Conservation (phyloP, 2,329 filamentous ascomycete genomes). For the Alternaria gansuensis region DNA sequence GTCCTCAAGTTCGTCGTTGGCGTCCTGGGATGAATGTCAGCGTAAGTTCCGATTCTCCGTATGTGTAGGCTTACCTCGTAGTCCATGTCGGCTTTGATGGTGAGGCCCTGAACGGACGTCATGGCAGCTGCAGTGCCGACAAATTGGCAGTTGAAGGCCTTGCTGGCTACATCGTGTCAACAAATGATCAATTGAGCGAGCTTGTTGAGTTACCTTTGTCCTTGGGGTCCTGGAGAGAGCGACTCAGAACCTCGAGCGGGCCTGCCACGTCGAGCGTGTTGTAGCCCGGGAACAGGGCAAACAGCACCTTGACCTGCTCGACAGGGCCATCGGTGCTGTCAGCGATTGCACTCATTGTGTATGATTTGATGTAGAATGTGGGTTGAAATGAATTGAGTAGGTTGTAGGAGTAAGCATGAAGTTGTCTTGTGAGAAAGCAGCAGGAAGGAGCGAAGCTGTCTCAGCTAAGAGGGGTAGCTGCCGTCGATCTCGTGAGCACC, state of each 20-base stretch:
- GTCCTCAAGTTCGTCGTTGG: slow-evolving; percentile 74
- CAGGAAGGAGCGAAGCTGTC: slow-evolving; percentile 22
- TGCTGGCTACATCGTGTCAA: slow-evolving; percentile 55
- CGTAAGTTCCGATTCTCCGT: no score
- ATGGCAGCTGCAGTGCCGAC: slow-evolving; percentile 58
- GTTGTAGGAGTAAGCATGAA: slow-evolving; percentile 27
- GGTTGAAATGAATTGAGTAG: slow-evolving; percentile 30
- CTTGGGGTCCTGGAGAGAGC: slow-evolving; percentile 63
- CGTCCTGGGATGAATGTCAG: slow-evolving; percentile 60
- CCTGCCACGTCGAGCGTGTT: slow-evolving; percentile 67
- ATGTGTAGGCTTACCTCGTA: slow-evolving; percentile 61
- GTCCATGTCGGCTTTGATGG: slow-evolving; percentile 76
- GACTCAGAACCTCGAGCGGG: slow-evolving; percentile 66
- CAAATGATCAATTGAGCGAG: slow-evolving; percentile 18
- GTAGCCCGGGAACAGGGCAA: slow-evolving; percentile 65
- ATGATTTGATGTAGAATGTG: slow-evolving; percentile 31
- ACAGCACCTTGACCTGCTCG: slow-evolving; percentile 70
- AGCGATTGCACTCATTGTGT: slow-evolving; percentile 54
- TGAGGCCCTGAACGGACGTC: slow-evolving; percentile 69
- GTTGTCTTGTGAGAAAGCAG: slow-evolving; percentile 32
- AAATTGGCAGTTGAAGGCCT: slow-evolving; percentile 64
- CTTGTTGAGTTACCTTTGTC: slow-evolving; percentile 56
- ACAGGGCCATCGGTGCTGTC: slow-evolving; percentile 55
- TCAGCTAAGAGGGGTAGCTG: slow-evolving; percentile 37
- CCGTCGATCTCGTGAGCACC: slow-evolving; percentile 34